These are phyloP conservation scores for Cucurbita ficifolia DNA, from an alignment of 306 rosid genomes.

Conservation along the genomic window DNA sequence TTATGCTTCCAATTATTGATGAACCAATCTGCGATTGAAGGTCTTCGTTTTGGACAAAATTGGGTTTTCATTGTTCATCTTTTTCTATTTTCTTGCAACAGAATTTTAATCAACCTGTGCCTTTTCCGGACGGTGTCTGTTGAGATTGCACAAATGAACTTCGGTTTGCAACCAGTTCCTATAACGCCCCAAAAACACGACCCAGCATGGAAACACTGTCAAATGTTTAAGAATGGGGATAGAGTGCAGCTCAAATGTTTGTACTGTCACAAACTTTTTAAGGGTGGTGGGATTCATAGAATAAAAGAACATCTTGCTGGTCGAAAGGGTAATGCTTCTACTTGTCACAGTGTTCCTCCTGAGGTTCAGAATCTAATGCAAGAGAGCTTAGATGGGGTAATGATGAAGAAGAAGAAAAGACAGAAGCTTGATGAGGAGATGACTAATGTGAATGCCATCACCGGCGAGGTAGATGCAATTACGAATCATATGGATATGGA, in stretches of 20 bases:
- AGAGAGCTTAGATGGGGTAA: constrained; percentile 68
- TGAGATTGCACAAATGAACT: constrained; percentile 27
- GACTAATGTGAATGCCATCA: constrained; percentile 30
- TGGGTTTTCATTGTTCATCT: neutral
- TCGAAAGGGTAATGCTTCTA: constrained; percentile 80
- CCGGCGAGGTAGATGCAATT: constrained; percentile 19
- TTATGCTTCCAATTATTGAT: neutral
- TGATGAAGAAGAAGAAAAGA: constrained; percentile 67
- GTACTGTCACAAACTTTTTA: constrained; percentile 71
- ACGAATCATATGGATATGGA: constrained; percentile 30
- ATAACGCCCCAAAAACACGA: constrained; percentile 80
- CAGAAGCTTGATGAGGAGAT: constrained; percentile 76
- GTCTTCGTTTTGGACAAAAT: neutral
- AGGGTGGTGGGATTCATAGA: constrained; percentile 98
- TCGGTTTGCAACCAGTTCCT: constrained; percentile 48
- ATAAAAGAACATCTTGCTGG: constrained; percentile 92
- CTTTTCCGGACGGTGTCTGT: neutral
- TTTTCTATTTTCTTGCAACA: neutral
- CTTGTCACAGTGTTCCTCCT: constrained; percentile 54
- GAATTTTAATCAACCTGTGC: neutral
- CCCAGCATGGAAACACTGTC: constrained; percentile 90
- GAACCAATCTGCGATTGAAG: neutral
- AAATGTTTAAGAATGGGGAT: constrained; percentile 79
- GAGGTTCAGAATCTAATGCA: constrained; percentile 67
- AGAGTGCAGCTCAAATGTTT: constrained; percentile 67